Base-by-base conservation (phyloP, 148 eudicot genomes). In the Rhododendron williamsianum region DNA sequence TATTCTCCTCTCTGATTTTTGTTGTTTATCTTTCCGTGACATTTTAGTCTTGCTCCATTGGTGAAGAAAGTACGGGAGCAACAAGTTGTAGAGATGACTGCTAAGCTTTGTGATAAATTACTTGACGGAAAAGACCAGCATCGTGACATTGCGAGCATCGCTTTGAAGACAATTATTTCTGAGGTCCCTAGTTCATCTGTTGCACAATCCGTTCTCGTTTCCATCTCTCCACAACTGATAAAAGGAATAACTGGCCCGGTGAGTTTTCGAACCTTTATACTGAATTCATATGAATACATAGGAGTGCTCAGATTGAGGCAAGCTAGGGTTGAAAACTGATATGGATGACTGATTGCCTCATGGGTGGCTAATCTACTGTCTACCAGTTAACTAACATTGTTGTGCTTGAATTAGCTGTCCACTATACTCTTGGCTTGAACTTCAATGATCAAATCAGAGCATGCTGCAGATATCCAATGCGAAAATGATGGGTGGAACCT, bases 111-210 rank as follows among this genome's bases (percentile, higher is more conserved):
- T 87, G 90, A 90, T 81, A 97, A 97, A 89, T 88, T 97, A 85
- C 91, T 95, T 76, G 93, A 97, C 87, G 98, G 90, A 79, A 97
- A 95, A 90, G 99, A 95, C 78, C 98, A 92, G 82, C 92, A 97
- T 88, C 96, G 98, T 84, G 99, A 97, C 86, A 96, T 95, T 87
- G 97, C 98, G 27, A 93, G 98, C 92, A 97, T 97, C 86, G 99
- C 99, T 77, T 84, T 97, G 91, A 97, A 94, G 94, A 95, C 99
- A 30, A 92, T 97, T 90, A 91, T 97, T 88, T 87, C 98, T 82
- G 99, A 97, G 94, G 92, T 97, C 83, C 93, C 94, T 76, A 90
- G 90, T 82, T 85, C 94, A 41, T 81, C 90, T 83, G 92, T 91
- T 58, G 92, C 94, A 82, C 93, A 94, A 89, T 82, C 93, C 82